phyloP scores from a whole-genome alignment of 768 basidiomycete genomes.

The Thelephora ganbajun region DNA sequence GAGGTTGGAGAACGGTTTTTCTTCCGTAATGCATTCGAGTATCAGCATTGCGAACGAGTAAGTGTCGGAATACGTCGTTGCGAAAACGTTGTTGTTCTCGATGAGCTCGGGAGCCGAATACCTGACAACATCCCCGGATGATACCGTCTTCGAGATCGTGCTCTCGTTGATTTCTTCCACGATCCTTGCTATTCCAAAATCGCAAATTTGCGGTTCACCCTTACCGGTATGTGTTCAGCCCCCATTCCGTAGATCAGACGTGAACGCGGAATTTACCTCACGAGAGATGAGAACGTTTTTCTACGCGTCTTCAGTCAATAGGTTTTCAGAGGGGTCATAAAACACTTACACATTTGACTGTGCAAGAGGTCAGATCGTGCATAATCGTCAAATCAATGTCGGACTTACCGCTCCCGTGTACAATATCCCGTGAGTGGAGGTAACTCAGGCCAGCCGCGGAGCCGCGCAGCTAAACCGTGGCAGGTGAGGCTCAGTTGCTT shows the following conservation, averaged over 20 bases:
- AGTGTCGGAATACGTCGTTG: slow-evolving; percentile 34
- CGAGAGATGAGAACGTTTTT: slow-evolving; percentile 43
- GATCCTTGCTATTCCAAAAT: slow-evolving; percentile 52
- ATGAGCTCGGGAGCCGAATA: slow-evolving; percentile 54
- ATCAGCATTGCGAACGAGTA: slow-evolving; percentile 51
- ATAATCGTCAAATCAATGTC: not conserved
- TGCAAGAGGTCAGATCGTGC: not conserved
- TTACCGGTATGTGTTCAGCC: slow-evolving; percentile 10
- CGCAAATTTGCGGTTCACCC: slow-evolving; percentile 43
- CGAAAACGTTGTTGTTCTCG: slow-evolving; percentile 22
- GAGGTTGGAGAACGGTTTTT: slow-evolving; percentile 35
- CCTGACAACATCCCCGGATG: slow-evolving; percentile 31
- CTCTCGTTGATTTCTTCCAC: slow-evolving; percentile 43
- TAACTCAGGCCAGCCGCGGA: slow-evolving; percentile 45
- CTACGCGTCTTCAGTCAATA: slow-evolving; percentile 14
- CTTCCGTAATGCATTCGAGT: slow-evolving; percentile 41
- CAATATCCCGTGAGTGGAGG: slow-evolving; percentile 34
- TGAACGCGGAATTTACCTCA: slow-evolving; percentile 18
- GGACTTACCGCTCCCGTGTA: slow-evolving; percentile 47
- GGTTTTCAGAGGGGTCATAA: slow-evolving; percentile 1
- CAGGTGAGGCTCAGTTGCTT: not conserved
- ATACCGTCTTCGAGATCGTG: slow-evolving; percentile 30
- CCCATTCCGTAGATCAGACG: not conserved
- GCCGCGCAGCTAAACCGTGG: slow-evolving; percentile 26
- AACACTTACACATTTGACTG: slow-evolving; percentile 47